Conservation (phyloP, 257 asterid genomes). For the Nicotiana otophora region DNA sequence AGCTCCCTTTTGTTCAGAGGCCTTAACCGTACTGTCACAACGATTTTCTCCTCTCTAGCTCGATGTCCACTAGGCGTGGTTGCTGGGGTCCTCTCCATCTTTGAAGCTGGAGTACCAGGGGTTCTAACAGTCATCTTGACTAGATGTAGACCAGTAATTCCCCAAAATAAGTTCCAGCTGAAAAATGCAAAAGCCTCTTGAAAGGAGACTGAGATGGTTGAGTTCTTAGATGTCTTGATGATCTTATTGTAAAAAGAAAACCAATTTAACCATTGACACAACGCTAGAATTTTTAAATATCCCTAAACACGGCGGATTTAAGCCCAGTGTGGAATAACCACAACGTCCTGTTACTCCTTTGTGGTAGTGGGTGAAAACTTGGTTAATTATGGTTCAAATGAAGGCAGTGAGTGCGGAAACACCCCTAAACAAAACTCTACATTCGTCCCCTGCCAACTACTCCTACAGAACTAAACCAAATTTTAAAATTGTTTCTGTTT, state of each 20-base stretch:
- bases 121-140: constrained; percentile 62
- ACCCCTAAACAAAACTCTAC: not conserved
- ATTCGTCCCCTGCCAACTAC: not conserved
- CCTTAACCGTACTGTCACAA: constrained; percentile 82
- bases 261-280: not conserved
- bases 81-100: constrained; percentile 62
- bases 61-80: constrained; percentile 63
- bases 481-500: not conserved
- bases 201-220: not conserved
- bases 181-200: constrained; percentile 9
- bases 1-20: constrained; percentile 89
- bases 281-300: not conserved
- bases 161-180: not conserved
- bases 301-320: not conserved
- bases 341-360: not conserved
- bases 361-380: not conserved
- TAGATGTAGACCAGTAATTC: not conserved
- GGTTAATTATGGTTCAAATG: not conserved
- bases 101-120: constrained; percentile 75
- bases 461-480: not conserved
- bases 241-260: not conserved
- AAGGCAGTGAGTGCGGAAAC: not conserved
- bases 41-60: constrained; percentile 78
- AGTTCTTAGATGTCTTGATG: not conserved
- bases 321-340: not conserved